These are phyloP conservation scores for Russula sp. DNA, from an alignment of 768 basidiomycete genomes.

Conservation along the genomic window DNA sequence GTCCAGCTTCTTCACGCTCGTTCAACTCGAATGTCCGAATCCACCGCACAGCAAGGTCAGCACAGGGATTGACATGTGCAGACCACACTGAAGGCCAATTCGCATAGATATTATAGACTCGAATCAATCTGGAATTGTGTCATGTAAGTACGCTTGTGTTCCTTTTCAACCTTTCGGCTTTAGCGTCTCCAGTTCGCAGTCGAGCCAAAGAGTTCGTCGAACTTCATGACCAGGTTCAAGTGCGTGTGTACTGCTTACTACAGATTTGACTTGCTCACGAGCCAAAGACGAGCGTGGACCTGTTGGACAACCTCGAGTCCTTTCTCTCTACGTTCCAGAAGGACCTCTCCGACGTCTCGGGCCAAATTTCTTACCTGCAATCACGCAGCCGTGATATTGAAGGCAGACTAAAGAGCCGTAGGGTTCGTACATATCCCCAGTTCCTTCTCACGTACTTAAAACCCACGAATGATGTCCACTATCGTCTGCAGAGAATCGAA, in stretches of 20 bases:
- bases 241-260: conserved; percentile 33
- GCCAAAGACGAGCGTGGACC: conserved; percentile 73
- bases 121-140: conserved; percentile 7
- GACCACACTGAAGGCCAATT: not conserved
- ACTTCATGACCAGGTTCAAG: conserved; percentile 90
- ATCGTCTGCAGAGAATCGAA: conserved; percentile 69
- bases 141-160: conserved; percentile 9
- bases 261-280: not conserved
- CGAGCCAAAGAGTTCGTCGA: conserved; percentile 71
- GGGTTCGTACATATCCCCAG: conserved; percentile 52
- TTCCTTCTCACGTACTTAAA: conserved; percentile 3
- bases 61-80: not conserved
- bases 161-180: not conserved
- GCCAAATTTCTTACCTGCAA: conserved; percentile 94
- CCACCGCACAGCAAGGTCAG: not conserved
- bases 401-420: conserved; percentile 73
- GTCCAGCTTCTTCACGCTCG: not conserved
- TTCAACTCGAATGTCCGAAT: conserved; percentile 4
- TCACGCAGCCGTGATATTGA: conserved; percentile 89
- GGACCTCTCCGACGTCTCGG: conserved; percentile 91
- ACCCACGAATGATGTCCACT: conserved; percentile 10
- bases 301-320: conserved; percentile 83
- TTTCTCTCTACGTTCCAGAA: conserved; percentile 95
- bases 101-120: conserved; percentile 2
- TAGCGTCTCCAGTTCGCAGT: conserved; percentile 36